Conservation (phyloP, 1,284 basidiomycete genomes). For the Psilocybe mexicana region DNA sequence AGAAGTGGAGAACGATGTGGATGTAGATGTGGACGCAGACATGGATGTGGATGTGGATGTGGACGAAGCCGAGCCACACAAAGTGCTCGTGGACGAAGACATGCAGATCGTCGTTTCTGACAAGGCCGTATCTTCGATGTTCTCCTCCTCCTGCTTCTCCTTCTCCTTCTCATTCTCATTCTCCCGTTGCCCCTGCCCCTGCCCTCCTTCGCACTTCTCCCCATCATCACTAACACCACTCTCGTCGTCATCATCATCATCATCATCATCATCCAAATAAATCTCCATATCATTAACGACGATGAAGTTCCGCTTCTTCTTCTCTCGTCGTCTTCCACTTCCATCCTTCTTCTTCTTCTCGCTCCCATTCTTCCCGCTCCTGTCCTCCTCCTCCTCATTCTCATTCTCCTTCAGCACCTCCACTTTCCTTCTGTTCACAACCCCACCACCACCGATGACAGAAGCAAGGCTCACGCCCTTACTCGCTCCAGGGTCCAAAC, state of each 20-base stretch:
- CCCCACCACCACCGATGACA: not conserved
- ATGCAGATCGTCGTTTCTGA: slow-evolving; percentile 1
- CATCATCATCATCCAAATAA: slow-evolving; percentile 27
- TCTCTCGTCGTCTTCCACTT: too few species aligned
- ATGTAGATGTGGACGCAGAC: not conserved
- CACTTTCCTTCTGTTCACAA: not conserved
- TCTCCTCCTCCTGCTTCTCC: not conserved
- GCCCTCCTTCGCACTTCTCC: too few species aligned
- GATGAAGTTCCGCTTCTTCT: slow-evolving; percentile 29
- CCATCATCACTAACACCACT: too few species aligned
- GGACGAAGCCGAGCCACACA: not conserved
- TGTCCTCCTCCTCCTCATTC: not conserved
- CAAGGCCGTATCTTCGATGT: slow-evolving; percentile 4
- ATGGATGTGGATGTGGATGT: not conserved
- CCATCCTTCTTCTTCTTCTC: slow-evolving; percentile 10
- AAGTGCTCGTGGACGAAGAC: not conserved
- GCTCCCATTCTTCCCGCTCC: not conserved
- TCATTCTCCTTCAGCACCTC: slow-evolving; percentile 4
- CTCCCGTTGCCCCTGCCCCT: too few species aligned
- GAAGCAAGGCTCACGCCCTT: not conserved
- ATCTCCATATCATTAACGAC: slow-evolving; percentile 33
- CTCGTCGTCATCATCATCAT: slow-evolving; percentile 18
- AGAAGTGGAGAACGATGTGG: not conserved
- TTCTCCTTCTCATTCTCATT: slow-evolving; percentile 4
- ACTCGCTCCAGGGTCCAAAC: not conserved